Evolutionary conservation across 1,284 basidiomycete species (phyloP).

Genomic region (Cutaneotrichosporon daszewskae): DNA sequence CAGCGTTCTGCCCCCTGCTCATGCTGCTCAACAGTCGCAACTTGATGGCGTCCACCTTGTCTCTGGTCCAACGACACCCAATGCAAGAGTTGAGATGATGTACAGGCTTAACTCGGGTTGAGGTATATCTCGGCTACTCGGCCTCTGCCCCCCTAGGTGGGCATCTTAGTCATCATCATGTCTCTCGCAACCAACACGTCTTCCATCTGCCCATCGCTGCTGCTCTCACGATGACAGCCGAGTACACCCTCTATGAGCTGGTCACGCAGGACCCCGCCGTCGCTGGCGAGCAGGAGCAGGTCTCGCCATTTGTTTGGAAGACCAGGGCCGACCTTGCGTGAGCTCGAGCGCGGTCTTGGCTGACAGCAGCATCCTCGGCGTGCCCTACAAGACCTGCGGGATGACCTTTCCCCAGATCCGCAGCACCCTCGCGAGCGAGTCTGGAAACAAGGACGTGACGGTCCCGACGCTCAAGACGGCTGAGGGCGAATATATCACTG

Average conservation of each 20-base stretch:
- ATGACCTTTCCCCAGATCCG: conserved; percentile 28
- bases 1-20: too few species aligned
- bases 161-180: too few species aligned
- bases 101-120: too few species aligned
- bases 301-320: background rate
- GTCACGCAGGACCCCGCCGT: background rate
- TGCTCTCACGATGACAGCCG: too few species aligned
- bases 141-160: too few species aligned
- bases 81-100: too few species aligned
- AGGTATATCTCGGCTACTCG: too few species aligned
- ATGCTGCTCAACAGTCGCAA: too few species aligned
- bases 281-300: background rate
- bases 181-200: too few species aligned
- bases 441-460: conserved; percentile 30
- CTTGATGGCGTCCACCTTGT: too few species aligned
- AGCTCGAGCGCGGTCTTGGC: background rate
- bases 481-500: conserved; percentile 25
- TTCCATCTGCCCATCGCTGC: too few species aligned
- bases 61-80: too few species aligned
- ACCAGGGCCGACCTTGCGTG: background rate
- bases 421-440: conserved; percentile 20
- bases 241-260: background rate
- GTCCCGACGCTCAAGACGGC: conserved; percentile 27
- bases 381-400: conserved; percentile 11
- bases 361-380: conserved; percentile 20